Evolutionary conservation across 2,329 filamentous ascomycete species (phyloP).

Genomic region (Zasmidium citrigriseum): DNA sequence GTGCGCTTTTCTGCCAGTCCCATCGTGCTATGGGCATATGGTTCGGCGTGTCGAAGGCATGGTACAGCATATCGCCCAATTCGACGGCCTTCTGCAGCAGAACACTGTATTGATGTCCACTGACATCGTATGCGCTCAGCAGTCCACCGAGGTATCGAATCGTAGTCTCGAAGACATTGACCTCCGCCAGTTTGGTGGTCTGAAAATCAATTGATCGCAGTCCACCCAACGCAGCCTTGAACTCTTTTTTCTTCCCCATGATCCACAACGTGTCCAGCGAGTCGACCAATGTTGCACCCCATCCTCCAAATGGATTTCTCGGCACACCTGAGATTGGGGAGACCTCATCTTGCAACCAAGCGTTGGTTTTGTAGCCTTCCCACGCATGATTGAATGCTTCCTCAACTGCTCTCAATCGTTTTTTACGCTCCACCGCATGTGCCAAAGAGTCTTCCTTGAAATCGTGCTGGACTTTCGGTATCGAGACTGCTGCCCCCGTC

Average conservation of each 20-base stretch:
- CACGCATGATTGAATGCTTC: conserved; percentile 76
- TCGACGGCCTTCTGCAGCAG: conserved; percentile 64
- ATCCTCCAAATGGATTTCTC: conserved; percentile 83
- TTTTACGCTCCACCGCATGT: conserved; percentile 62
- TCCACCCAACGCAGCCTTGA: conserved; percentile 62
- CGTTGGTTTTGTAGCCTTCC: conserved; percentile 76
- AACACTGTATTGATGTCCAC: conserved; percentile 45
- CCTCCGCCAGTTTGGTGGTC: conserved; percentile 48
- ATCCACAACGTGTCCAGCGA: conserved; percentile 74
- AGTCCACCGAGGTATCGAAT: conserved; percentile 73
- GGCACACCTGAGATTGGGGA: conserved; percentile 51
- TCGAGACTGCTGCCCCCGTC: conserved; percentile 64
- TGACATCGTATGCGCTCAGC: conserved; percentile 68
- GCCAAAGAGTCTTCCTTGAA: conserved; percentile 66
- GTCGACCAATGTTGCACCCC: conserved; percentile 88
- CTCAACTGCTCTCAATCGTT: conserved; percentile 67
- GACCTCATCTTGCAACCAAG: conserved; percentile 86
- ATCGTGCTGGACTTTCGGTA: conserved; percentile 74
- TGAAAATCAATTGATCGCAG: conserved; percentile 65
- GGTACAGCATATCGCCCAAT: conserved; percentile 65
- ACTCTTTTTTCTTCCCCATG: conserved; percentile 67
- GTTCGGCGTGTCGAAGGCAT: conserved; percentile 68
- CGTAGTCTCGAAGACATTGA: conserved; percentile 71
- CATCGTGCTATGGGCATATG: conserved; percentile 65
- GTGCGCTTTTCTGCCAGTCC: conserved; percentile 50